Evolutionary conservation across 2,329 filamentous ascomycete genomes (phyloP), one percentile per base, ranked within the genome.

Genomic region (Cadophora sp.): DNA sequence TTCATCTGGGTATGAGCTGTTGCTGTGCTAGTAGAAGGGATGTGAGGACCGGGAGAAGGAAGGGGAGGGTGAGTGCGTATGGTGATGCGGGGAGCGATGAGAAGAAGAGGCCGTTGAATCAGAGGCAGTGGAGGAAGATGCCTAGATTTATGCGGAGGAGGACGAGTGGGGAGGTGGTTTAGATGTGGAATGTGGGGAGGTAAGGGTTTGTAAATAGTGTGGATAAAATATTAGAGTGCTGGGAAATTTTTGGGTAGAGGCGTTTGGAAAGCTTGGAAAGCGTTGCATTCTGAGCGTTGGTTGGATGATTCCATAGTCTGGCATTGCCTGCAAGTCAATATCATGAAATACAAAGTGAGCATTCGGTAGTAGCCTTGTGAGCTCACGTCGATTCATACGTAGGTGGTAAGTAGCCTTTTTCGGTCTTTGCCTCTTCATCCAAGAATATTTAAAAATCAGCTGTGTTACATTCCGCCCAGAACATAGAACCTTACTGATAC

Each of bases 1-100:
- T 97, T 24, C 92, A 97, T 78, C 82, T 91, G 31, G 88, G 90
- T 37, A 85, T 95, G 79, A 92, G 90, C 74, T 97, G 93, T 79
- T 97, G 92, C 78, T 92, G 91, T 69, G 73, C 73, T 1, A 71
- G 68, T 29, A 69, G 73, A 58, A 72, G 77, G 58, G 77, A 79
- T 72, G 72, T 78, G 0, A 75, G 55, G 67, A 76, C 68, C 11
- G 77, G 76, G 2, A 74, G 75, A 65, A 76, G 72, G 62, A 74
- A 55, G 55, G 76, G 76, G 3, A 73, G 73, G 51, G 68, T 59
- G 60, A 74, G 69, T 50, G 77, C 75, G 8, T 78, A 75, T 68
- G 59, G 67, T 1, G 69, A 73, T 64, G 67, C 27, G n/a, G 63
- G 12, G 3, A 59, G 51, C 19, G 69, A 71, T 64, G 68, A 71